A percentile compares a stretch with the other conserved stretches of the same genome.
Conservation (phyloP, 2,329 filamentous ascomycete genomes). For the Xylariaceae sp. region DNA sequence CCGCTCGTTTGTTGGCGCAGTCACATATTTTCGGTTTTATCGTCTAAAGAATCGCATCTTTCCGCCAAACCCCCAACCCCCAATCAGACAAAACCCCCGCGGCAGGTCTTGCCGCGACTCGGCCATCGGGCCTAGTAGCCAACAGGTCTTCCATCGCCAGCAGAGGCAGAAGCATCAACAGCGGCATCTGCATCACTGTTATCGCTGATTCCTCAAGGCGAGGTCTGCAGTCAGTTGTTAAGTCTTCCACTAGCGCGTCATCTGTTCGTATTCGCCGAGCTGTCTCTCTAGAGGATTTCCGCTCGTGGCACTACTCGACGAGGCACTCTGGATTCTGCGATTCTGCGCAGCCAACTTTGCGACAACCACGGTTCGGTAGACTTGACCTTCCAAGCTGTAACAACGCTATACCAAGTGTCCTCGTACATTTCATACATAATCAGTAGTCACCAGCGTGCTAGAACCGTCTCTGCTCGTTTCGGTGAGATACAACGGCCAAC, state of each 20-base stretch:
- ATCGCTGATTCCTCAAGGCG: conserved; percentile 17
- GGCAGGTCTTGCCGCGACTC: conserved; percentile 23
- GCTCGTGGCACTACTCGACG: conserved; percentile 18
- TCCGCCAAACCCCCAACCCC: neutral
- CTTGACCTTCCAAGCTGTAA: conserved; percentile 30
- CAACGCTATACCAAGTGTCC: conserved; percentile 25
- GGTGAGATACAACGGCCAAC: conserved; percentile 27
- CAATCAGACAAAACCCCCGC: conserved; percentile 7
- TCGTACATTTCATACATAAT: conserved; percentile 24
- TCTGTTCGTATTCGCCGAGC: conserved; percentile 15
- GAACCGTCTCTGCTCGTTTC: conserved; percentile 25
- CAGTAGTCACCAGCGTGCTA: conserved; percentile 30
- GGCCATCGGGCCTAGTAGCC: conserved; percentile 24
- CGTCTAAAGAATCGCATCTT: neutral
- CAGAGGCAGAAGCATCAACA: neutral
- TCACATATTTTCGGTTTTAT: neutral
- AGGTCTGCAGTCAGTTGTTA: conserved; percentile 3
- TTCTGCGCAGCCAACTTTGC: conserved; percentile 11
- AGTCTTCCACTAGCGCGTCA: conserved; percentile 5
- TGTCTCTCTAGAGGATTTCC: neutral
- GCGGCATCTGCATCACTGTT: conserved; percentile 13
- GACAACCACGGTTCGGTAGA: conserved; percentile 24
- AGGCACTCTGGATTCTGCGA: conserved; percentile 11
- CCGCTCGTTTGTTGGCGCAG: conserved; percentile 2
- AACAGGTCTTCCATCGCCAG: conserved; percentile 5